Conservation (phyloP, 495 filamentous ascomycete species). For the Astrothelium subdiscretum region DNA sequence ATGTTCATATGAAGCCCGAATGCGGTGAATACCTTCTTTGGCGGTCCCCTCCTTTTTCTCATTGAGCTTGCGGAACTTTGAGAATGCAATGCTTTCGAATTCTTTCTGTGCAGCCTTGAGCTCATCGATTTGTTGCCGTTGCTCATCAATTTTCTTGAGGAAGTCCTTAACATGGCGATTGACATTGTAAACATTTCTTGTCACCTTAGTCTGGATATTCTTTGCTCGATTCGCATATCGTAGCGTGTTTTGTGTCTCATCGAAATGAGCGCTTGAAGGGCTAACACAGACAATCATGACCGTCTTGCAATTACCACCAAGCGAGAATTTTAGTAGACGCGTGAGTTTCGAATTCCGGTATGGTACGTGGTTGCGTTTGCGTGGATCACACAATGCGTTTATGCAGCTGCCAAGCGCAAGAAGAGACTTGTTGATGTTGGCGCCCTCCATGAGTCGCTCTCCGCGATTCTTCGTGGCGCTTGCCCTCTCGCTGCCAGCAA, state of each 20-base stretch:
- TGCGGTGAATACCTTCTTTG: conserved; percentile 69
- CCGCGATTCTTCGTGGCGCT: conserved; percentile 96
- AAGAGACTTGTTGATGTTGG: conserved; percentile 98
- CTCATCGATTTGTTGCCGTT: conserved; percentile 86
- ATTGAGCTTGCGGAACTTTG: conserved; percentile 77
- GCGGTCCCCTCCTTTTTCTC: conserved; percentile 70
- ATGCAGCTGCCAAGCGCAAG: conserved; percentile 95
- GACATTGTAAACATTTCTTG: conserved; percentile 96
- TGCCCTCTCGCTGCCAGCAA: conserved; percentile 91
- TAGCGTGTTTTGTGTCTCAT: conserved; percentile 96
- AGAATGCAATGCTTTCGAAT: conserved; percentile 71
- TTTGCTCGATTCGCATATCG: conserved; percentile 97
- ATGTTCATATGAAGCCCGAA: conserved; percentile 77
- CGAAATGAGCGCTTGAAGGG: conserved; percentile 91
- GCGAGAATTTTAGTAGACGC: conserved; percentile 87
- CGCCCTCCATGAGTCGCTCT: conserved; percentile 81
- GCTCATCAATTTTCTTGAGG: conserved; percentile 93
- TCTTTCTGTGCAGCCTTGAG: conserved; percentile 87
- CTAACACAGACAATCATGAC: conserved; percentile 99
- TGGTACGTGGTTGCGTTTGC: conserved; percentile 87
- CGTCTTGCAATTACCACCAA: conserved; percentile 96
- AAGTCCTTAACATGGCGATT: conserved; percentile 99
- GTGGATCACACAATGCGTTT: conserved; percentile 91
- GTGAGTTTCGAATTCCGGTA: conserved; percentile 98
- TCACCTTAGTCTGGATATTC: conserved; percentile 99